Evolutionary conservation across 1,284 basidiomycete genomes (phyloP), one percentile per base, ranked within the genome.

Genomic region (Puccinia coronata): DNA sequence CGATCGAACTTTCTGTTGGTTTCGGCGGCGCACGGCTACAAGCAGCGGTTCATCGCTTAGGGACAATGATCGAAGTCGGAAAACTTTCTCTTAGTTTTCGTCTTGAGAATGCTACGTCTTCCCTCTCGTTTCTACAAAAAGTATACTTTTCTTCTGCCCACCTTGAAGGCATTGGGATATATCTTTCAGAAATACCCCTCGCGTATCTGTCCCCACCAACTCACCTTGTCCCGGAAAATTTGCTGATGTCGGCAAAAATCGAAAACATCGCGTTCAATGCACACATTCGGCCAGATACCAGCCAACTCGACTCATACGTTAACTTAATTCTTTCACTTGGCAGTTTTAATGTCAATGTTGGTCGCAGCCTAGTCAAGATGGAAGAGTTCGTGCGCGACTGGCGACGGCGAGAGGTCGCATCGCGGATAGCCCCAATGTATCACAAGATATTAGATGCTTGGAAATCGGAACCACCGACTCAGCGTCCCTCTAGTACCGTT

Each of bases 331-430:
- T 74, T 5, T 74, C 55, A 39, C 39, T 74, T 14, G 51, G 34
- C 12, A 74, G 72, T 59, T 59, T 61, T 74, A 20, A 59, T 28
- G 23, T 59, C 36, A 20, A 34, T 39, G 72, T 74, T 25, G 72
- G 72, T 74, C 72, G 72, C 2, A 74, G 72, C 36, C 57, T 74
- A 31, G 72, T 74, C 72, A 74, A 74, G 55, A 61, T 74, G 57
- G 72, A 74, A 55, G 72, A 74, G 31, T 74, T 74, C 47, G 41
- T 74, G 39, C 72, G 72, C 39, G 53, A 59, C 57, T 74, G 72
- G 72, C 53, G 72, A 31, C 53, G 28, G 49, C 51, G 57, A 59
- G 72, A 74, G 43, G 51, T 74, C 36, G 72, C 72, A 16, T 74
- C 72, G 39, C 72, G 72, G 16, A 59, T 74, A 34, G 72, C 47